Evolutionary conservation across 371 early-diverging fungal species (phyloP).

Genomic region (Rhizopus delemar): DNA sequence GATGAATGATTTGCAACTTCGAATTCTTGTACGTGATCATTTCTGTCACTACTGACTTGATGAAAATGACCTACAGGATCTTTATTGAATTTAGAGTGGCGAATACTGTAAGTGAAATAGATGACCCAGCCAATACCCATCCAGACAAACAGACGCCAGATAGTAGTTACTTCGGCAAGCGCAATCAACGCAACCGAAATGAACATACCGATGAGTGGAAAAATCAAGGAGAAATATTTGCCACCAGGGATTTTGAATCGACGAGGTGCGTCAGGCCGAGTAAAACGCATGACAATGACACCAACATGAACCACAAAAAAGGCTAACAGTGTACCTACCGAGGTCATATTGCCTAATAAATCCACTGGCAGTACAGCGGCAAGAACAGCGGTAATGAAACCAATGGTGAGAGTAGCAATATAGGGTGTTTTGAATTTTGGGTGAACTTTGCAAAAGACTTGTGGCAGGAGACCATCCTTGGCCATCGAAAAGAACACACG

Average conservation of each 20-base stretch:
- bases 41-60: slow-evolving; percentile 18
- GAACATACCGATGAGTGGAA: slow-evolving; percentile 65
- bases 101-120: slow-evolving; percentile 68
- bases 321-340: slow-evolving; percentile 83
- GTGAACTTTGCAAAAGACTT: slow-evolving; percentile 66
- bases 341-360: slow-evolving; percentile 82
- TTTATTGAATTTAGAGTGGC: slow-evolving; percentile 55
- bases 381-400: slow-evolving; percentile 68
- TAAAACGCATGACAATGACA: slow-evolving; percentile 74
- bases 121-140: slow-evolving; percentile 73
- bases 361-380: slow-evolving; percentile 82
- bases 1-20: background rate
- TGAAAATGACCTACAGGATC: slow-evolving; percentile 42
- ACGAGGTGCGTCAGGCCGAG: slow-evolving; percentile 71
- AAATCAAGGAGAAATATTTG: slow-evolving; percentile 43
- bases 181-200: slow-evolving; percentile 64
- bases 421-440: slow-evolving; percentile 73
- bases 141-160: slow-evolving; percentile 64
- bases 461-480: slow-evolving; percentile 79
- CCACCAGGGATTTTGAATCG: slow-evolving; percentile 79
- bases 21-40: slow-evolving; percentile 26
- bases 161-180: slow-evolving; percentile 61
- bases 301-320: slow-evolving; percentile 83
- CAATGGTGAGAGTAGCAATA: slow-evolving; percentile 68
- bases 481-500: slow-evolving; percentile 91